These are phyloP conservation scores for Ogataea paradorogensis DNA, from an alignment of 805 yeast species.

Conservation along the genomic window DNA sequence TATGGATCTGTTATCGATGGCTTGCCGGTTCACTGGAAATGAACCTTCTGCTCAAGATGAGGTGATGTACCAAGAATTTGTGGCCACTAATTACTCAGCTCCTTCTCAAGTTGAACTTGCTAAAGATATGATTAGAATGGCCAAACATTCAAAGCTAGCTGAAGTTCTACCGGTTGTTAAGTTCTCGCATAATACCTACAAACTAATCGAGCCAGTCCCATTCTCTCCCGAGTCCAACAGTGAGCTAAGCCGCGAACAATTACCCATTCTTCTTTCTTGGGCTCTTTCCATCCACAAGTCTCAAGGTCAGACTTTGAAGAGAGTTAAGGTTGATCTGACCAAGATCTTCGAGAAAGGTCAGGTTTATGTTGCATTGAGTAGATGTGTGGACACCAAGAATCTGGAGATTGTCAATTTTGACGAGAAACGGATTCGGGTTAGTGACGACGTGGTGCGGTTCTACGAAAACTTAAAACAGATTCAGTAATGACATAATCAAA, in stretches of 20 bases:
- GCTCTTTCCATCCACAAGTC: constrained; percentile 82
- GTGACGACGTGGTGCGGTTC: constrained; percentile 58
- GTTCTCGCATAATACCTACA: constrained; percentile 37
- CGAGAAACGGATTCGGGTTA: constrained; percentile 53
- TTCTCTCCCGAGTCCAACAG: constrained; percentile 33
- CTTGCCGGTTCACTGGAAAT: constrained; percentile 17
- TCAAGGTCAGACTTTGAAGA: constrained; percentile 76
- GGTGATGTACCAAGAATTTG: constrained; percentile 20
- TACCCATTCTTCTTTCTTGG: constrained; percentile 76
- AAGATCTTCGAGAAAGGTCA: constrained; percentile 78
- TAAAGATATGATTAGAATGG: constrained; percentile 23
- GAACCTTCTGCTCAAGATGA: constrained; percentile 14
- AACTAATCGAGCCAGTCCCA: constrained; percentile 34
- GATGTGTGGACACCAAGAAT: constrained; percentile 67
- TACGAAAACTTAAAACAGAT: constrained; percentile 44
- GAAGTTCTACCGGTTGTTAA: constrained; percentile 43
- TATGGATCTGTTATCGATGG: constrained; percentile 16
- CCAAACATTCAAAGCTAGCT: constrained; percentile 18
- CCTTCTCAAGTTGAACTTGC: constrained; percentile 3
- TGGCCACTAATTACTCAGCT: constrained; percentile 10
- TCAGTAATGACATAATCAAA: neutral
- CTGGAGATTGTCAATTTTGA: constrained; percentile 67
- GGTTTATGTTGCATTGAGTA: constrained; percentile 76
- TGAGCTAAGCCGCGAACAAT: constrained; percentile 46
- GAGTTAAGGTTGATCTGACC: constrained; percentile 66